Conservation (phyloP, 345 rosid genomes). For the Zanthoxylum bungeanum region DNA sequence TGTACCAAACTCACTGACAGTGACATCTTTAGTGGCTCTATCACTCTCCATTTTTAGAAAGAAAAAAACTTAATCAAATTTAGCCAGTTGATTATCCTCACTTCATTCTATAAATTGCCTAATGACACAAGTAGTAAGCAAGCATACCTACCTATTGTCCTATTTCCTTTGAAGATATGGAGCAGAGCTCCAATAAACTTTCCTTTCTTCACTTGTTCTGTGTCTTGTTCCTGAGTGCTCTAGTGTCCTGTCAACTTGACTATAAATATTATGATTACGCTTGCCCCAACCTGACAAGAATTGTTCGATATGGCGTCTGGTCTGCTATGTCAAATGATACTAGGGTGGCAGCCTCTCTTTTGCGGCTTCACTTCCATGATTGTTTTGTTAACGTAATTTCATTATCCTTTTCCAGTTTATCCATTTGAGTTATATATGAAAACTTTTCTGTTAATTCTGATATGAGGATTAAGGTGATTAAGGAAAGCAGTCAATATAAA, state of each 20-base stretch:
- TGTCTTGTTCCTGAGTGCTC: constrained; percentile 27
- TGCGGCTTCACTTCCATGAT: constrained; percentile 72
- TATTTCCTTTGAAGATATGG: constrained; percentile 25
- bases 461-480: background rate
- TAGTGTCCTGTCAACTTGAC: constrained; percentile 51
- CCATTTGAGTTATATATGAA: background rate
- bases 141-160: no score
- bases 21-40: constrained; percentile 30
- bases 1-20: constrained; percentile 42
- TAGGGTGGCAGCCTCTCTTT: constrained; percentile 65
- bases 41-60: constrained; percentile 23
- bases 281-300: constrained; percentile 45
- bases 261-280: constrained; percentile 41
- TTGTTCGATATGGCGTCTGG: constrained; percentile 45
- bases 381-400: constrained; percentile 56
- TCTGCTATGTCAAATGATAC: constrained; percentile 58
- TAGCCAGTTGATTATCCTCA: background rate
- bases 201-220: constrained; percentile 21
- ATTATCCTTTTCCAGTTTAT: background rate
- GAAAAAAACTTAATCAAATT: background rate
- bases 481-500: background rate
- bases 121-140: background rate
- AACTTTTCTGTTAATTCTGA: background rate
- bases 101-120: constrained; percentile 34
- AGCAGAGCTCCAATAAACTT: constrained; percentile 17